Conservation (phyloP, 148 eudicot species). For the Gaultheria prostrata region DNA sequence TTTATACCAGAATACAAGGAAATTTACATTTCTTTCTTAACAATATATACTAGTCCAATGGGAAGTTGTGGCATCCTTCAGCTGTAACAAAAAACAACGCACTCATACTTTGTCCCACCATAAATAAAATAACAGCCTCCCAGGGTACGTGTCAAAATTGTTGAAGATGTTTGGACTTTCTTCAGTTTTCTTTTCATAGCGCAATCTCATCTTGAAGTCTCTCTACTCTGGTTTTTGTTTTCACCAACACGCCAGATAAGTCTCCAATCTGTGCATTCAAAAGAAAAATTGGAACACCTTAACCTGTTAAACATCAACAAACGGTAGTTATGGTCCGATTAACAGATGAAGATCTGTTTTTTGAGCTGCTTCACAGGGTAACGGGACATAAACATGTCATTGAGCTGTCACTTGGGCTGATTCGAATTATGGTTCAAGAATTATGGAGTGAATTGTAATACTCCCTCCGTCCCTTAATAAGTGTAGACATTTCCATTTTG, state of each 20-base stretch:
- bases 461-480: too few relatives aligned
- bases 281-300: background rate
- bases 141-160: background rate
- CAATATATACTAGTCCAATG: background rate
- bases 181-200: background rate
- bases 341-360: background rate
- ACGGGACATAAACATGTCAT: background rate
- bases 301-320: background rate
- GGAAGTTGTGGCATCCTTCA: background rate
- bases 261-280: background rate
- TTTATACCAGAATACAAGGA: background rate
- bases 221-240: background rate
- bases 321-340: background rate
- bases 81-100: background rate
- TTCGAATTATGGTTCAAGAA: background rate
- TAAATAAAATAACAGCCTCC: background rate
- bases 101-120: background rate
- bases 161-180: background rate
- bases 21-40: constrained; percentile 1
- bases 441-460: background rate
- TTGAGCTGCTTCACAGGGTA: background rate
- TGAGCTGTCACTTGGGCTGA: background rate
- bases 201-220: background rate
- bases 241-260: background rate
- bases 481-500: too few relatives aligned